Evolutionary conservation across 164 flowering plant species (phyloP).

Genomic region (Macadamia integrifolia): DNA sequence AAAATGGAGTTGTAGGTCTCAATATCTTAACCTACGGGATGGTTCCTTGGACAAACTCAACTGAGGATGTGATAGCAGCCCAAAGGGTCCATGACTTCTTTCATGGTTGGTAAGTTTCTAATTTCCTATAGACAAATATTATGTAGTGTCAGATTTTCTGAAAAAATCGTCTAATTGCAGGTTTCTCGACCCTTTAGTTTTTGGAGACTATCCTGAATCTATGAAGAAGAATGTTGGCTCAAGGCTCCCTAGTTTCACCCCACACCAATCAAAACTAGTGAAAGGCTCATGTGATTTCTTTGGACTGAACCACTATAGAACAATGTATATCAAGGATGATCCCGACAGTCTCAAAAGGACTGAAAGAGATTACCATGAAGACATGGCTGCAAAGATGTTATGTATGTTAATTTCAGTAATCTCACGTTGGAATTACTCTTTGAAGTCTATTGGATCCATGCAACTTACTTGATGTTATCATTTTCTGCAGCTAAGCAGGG

Average conservation of each 20-base stretch:
- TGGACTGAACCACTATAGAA: conserved; percentile 47
- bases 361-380: conserved; percentile 30
- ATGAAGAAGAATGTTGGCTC: conserved; percentile 43
- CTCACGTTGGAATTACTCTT: no score
- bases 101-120: conserved; percentile 45
- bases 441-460: no score
- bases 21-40: conserved; percentile 27
- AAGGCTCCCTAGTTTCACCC: conserved; percentile 44
- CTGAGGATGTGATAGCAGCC: conserved; percentile 41
- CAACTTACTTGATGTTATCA: no score
- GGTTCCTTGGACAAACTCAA: conserved; percentile 37
- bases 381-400: conserved; percentile 23
- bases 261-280: conserved; percentile 29
- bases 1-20: conserved; percentile 52
- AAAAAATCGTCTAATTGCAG: conserved; percentile 14
- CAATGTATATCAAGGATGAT: conserved; percentile 23
- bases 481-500: no score
- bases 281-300: conserved; percentile 55
- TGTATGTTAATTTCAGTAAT: no score
- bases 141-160: no score
- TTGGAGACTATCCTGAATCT: conserved; percentile 46
- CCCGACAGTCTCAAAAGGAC: conserved; percentile 20
- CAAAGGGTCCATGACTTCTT: conserved; percentile 45
- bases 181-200: conserved; percentile 35
- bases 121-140: no score